phyloP scores from a whole-genome alignment of 2,329 filamentous ascomycete genomes.

The Pestalotiopsis sp. region DNA sequence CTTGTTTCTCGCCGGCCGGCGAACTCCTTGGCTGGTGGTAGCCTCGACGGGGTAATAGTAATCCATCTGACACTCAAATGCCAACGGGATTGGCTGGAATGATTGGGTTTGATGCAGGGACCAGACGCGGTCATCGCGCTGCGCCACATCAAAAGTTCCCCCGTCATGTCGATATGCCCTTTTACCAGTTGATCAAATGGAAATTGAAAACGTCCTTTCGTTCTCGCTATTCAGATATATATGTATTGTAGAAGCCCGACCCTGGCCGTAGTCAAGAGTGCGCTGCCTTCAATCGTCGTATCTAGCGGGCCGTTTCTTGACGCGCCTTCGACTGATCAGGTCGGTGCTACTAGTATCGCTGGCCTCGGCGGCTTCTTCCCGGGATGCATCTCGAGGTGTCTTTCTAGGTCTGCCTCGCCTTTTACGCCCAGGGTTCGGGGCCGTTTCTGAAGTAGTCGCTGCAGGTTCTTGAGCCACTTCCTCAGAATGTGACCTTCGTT shows the following conservation, averaged over 20 bases:
- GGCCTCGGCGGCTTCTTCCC: constrained; percentile 15
- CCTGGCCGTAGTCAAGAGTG: neutral
- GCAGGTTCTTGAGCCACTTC: constrained; percentile 21
- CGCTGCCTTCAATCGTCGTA: constrained; percentile 27
- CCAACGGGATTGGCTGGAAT: constrained; percentile 3
- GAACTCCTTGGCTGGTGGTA: neutral
- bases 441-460: too few relatives aligned
- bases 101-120: neutral
- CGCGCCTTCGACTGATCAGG: constrained; percentile 22
- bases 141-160: neutral
- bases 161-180: neutral
- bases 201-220: neutral
- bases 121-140: neutral
- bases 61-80: constrained; percentile 6
- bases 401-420: constrained; percentile 2
- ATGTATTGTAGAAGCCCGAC: neutral
- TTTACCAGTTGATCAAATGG: neutral
- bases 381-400: constrained; percentile 22
- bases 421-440: constrained; percentile 19
- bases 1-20: neutral
- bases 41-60: constrained; percentile 1
- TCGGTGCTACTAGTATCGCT: constrained; percentile 22
- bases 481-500: neutral
- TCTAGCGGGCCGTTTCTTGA: constrained; percentile 26
- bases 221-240: neutral